Base-by-base conservation (phyloP, 768 basidiomycete species). In the Suillus placidus region DNA sequence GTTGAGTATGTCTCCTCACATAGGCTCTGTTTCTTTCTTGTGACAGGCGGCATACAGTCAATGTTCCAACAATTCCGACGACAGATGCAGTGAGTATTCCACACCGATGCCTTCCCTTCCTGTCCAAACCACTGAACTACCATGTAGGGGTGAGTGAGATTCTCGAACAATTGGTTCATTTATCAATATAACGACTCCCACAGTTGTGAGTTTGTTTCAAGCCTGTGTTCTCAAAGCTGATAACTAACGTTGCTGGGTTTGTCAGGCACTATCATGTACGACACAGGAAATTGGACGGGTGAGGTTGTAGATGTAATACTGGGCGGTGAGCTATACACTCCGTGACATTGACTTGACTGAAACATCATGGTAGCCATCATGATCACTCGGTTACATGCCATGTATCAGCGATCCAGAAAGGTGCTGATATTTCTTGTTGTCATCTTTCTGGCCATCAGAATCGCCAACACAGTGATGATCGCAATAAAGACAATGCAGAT, bases 251-350 rank as follows among this genome's bases (percentile, higher is more conserved):
- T 47, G 45, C n/a, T 23, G 12, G 12, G 2, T 13, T 47, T 47
- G 12, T 47, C 47, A 47, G 47, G 47, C 12, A 10, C 6, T 13
- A 13, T 23, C 4, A 47, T 47, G 1, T 10, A 47, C 10, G 4
- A 23, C 12, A 0, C n/a, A 47, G 0, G 6, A 12, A 5, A 0
- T 23, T 47, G 47, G 47, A 23, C 9, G 12, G 6, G 1, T 47
- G 5, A 23, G 6, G n/a, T 23, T 47, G n/a, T 6, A 6, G 1
- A 0, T 6, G 2, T 13, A 13, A 2, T 23, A 0, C 20, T 47
- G 5, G 47, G n/a, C 4, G 20, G 47, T 47, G n/a, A 13, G n/a
- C 10, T 47, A 23, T 13, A n/a, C n/a, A 5, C n/a, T 47, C 12
- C 0, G 12, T 23, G n/a, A 47, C 23, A 23, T 47, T 10, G 6